These are phyloP conservation scores for Metschnikowia gelsemii DNA, from an alignment of 805 yeast species.

Conservation along the genomic window DNA sequence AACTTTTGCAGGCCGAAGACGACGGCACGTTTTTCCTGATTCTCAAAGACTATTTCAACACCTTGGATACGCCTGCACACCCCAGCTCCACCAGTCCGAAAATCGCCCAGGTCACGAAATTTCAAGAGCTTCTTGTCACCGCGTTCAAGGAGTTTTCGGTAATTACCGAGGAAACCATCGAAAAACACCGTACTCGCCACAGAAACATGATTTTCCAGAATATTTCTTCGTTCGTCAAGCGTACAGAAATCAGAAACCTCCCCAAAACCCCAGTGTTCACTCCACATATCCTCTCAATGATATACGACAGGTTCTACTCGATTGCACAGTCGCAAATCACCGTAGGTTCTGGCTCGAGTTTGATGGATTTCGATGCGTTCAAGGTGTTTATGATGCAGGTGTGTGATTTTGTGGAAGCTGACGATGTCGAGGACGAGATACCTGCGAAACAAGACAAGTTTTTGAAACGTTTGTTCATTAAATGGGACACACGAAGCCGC, in stretches of 20 bases:
- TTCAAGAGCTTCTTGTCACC: constrained; percentile 86
- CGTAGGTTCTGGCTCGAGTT: constrained; percentile 50
- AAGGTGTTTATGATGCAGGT: constrained; percentile 72
- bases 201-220: constrained; percentile 79
- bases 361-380: constrained; percentile 74
- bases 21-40: constrained; percentile 90
- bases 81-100: constrained; percentile 66
- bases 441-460: constrained; percentile 42
- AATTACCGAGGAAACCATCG: constrained; percentile 71
- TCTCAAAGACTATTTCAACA: constrained; percentile 75
- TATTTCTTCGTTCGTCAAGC: constrained; percentile 84
- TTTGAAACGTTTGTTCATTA: constrained; percentile 59
- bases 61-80: constrained; percentile 75
- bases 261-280: constrained; percentile 67
- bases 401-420: constrained; percentile 71
- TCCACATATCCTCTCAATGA: constrained; percentile 58
- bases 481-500: constrained; percentile 63
- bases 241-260: constrained; percentile 85
- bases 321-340: constrained; percentile 65
- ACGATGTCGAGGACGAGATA: constrained; percentile 26
- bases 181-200: constrained; percentile 64
- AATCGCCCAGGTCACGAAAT: constrained; percentile 68
- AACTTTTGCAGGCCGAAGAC: constrained; percentile 73
- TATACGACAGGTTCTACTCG: constrained; percentile 82
- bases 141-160: constrained; percentile 89